Percentiles rank a stretch among this genome's conserved stretches.
These are phyloP conservation scores for Solanum clarkiae DNA, from an alignment of 257 asterid genomes.

Conservation along the genomic window DNA sequence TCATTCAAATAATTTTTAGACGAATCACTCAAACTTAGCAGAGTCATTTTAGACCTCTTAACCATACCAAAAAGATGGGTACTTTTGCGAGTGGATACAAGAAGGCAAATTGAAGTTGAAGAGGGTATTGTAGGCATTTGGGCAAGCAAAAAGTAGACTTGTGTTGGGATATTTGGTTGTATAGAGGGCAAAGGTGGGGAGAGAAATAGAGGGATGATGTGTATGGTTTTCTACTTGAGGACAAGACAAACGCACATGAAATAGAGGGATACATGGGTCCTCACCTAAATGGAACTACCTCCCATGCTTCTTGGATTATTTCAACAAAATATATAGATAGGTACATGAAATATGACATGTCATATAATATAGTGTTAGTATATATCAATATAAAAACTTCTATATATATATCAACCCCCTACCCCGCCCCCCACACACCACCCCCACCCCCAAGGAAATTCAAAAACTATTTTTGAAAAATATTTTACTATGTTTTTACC, in stretches of 20 bases:
- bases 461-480: too few species aligned
- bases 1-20: too few species aligned
- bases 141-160: neutral
- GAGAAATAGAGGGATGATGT: constrained; percentile 3
- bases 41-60: too few species aligned
- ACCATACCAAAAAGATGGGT: too few species aligned
- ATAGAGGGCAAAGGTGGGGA: neutral
- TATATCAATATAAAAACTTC: neutral
- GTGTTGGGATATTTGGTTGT: neutral
- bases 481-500: too few species aligned
- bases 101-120: neutral
- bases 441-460: too few species aligned
- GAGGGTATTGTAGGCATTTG: constrained; percentile 26
- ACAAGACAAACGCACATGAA: constrained; percentile 64
- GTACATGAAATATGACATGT: neutral
- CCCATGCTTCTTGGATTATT: neutral
- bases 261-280: constrained; percentile 14
- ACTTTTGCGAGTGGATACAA: neutral
- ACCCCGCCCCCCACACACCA: too few species aligned
- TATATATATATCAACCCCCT: neutral
- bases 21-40: too few species aligned
- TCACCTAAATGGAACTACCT: neutral
- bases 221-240: constrained; percentile 42
- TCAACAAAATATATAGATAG: neutral
- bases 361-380: neutral